Evolutionary conservation across 176 grass and related monocot genomes (phyloP), one percentile per base, ranked within the genome.

Genomic region (Oryza brachyantha): DNA sequence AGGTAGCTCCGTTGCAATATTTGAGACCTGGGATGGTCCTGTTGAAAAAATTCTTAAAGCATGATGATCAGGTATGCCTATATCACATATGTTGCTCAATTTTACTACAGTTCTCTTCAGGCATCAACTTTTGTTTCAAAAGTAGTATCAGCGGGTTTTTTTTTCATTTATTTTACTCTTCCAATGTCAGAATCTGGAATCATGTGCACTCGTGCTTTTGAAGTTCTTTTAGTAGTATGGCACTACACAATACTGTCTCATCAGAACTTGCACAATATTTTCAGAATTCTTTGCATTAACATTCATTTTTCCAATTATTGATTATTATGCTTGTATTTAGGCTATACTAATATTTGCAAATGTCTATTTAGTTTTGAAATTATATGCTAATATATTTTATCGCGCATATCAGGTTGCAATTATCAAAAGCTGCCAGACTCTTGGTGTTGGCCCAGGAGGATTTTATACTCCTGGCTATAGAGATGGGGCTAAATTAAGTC

Each of bases 401-500:
- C 34, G 10, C 10, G n/a, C 11, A 40, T 71, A 60, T 61, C 54
- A 94, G 89, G 66, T 89, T 58, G 75, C 76, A 57, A 94, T 95
- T 76, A 71, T 92, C 50, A 62, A 85, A 73, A 4, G n/a, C 52
- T 95, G 88, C 28, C 81, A 29, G 29, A 45, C 77, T 0, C 81
- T 95, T 76, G 86, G 86, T 85, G 8, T 85, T 68, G 77, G 89
- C 9, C 0, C 46, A 1, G 86, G 86, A 37, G 83, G 81, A 67
- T 95, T 95, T 79, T 95, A 89, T 66, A 67, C 16, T 28, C 92
- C 92, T 72, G 63, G 80, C 13, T 89, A 95, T 46, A 57, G 10
- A 83, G 76, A 92, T 27, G 88, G 83, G 24, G 45, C 38, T 31
- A 85, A 74, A 54, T 43, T 90, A 67, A 82, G 7, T 64, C 66